Conservation (phyloP, 257 asterid genomes). For the Avicennia marina region DNA sequence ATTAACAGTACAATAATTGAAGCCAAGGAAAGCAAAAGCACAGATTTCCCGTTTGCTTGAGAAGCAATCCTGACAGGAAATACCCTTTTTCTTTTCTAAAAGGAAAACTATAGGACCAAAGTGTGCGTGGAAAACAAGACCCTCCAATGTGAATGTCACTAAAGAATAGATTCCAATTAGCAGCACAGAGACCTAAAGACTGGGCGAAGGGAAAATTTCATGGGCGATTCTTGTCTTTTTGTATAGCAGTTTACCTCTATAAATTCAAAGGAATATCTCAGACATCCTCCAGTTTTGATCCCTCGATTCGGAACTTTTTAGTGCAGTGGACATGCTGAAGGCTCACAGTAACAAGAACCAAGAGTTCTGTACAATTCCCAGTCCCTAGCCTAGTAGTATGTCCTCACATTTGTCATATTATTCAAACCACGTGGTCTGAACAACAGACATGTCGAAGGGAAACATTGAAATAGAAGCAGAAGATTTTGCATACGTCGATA, state of each 20-base stretch:
- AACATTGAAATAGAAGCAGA: too few species aligned
- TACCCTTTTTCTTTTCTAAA: too few species aligned
- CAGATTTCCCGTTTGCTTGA: too few species aligned
- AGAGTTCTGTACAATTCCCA: conserved; percentile 16
- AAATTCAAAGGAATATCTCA: conserved; percentile 12
- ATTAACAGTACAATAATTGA: too few species aligned
- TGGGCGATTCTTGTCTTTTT: conserved; percentile 28
- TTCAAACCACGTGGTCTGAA: too few species aligned
- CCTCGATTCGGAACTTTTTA: background rate
- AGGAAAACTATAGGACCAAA: conserved; percentile 25
- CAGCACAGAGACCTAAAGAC: background rate
- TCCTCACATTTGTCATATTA: background rate
- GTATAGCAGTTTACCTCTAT: conserved; percentile 14
- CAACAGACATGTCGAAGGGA: too few species aligned
- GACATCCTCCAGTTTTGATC: conserved; percentile 25
- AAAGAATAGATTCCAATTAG: conserved; percentile 11
- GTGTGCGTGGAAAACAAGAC: conserved; percentile 25
- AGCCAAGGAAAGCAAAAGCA: too few species aligned
- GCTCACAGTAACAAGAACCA: conserved; percentile 15
- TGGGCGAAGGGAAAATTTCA: conserved; percentile 4
- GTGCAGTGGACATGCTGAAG: conserved; percentile 11
- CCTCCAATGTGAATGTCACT: background rate
- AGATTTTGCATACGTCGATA: too few species aligned
- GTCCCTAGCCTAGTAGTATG: background rate
- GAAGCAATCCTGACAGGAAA: too few species aligned